Evolutionary conservation across 345 rosid species (phyloP).

Genomic region (sweet orange (Citrus sinensis)): DNA sequence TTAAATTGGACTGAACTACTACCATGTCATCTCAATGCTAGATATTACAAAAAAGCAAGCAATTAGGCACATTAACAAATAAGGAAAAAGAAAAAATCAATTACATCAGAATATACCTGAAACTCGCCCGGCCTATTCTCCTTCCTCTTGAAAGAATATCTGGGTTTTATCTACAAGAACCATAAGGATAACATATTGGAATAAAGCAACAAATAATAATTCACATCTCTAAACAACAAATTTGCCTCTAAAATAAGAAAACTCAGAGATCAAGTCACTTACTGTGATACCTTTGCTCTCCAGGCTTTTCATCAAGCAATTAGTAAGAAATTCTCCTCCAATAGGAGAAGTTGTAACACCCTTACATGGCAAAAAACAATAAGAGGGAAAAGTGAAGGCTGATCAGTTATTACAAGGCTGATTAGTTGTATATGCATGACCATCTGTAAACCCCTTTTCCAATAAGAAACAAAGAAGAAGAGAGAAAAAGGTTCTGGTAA

Average conservation of each 20-base stretch:
- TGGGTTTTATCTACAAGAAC: constrained; percentile 78
- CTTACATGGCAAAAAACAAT: constrained; percentile 30
- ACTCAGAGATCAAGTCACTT: constrained; percentile 25
- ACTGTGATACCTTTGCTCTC: constrained; percentile 91
- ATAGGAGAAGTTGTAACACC: constrained; percentile 79
- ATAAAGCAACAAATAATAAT: not conserved
- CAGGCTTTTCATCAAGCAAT: constrained; percentile 94
- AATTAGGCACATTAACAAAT: not conserved
- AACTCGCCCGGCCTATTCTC: constrained; percentile 86
- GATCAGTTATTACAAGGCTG: not conserved
- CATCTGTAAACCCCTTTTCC: not conserved
- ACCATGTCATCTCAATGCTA: not conserved
- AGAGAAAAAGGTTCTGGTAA: not conserved
- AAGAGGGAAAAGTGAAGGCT: not conserved
- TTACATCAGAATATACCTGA: constrained; percentile 52
- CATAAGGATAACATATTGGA: constrained; percentile 17
- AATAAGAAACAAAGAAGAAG: not conserved
- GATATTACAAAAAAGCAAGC: not conserved
- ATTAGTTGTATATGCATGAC: not conserved
- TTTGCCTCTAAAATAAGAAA: constrained; percentile 4
- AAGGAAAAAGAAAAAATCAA: not conserved
- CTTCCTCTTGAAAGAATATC: constrained; percentile 97
- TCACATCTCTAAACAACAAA: not conserved
- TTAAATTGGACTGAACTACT: not conserved
- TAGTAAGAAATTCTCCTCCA: constrained; percentile 94